Conservation (phyloP, 371 early-diverging fungal species). For the Rhizopus microsporus region DNA sequence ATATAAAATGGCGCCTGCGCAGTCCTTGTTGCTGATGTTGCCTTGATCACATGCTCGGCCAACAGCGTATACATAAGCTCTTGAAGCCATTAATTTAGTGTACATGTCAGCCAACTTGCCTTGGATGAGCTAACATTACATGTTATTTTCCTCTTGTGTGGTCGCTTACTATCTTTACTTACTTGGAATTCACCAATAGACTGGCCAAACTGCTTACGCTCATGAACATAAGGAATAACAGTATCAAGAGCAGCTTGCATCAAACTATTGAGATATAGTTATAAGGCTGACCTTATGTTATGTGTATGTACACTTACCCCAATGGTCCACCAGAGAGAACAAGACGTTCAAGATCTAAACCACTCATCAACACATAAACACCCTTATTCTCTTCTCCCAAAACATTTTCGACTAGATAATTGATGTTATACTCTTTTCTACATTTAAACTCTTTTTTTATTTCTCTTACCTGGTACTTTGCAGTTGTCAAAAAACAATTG, state of each 20-base stretch:
- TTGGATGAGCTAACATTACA: constrained; percentile 71
- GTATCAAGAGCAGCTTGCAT: constrained; percentile 93
- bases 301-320: constrained; percentile 53
- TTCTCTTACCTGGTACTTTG: constrained; percentile 75
- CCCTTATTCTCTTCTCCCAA: constrained; percentile 87
- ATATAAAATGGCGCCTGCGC: constrained; percentile 95
- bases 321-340: constrained; percentile 95
- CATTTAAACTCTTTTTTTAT: not conserved
- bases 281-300: not conserved
- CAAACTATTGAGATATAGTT: constrained; percentile 44
- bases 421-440: not conserved
- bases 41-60: constrained; percentile 88
- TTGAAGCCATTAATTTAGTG: constrained; percentile 89
- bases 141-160: not conserved
- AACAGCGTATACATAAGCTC: constrained; percentile 92
- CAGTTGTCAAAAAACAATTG: constrained; percentile 95
- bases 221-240: constrained; percentile 84
- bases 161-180: not conserved
- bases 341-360: constrained; percentile 90
- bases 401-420: constrained; percentile 73
- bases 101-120: constrained; percentile 98
- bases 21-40: constrained; percentile 84
- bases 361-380: constrained; percentile 97
- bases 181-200: constrained; percentile 92
- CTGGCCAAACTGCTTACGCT: constrained; percentile 86